Evolutionary conservation across 768 basidiomycete species (phyloP).

Genomic region (Lactarius tabidus): DNA sequence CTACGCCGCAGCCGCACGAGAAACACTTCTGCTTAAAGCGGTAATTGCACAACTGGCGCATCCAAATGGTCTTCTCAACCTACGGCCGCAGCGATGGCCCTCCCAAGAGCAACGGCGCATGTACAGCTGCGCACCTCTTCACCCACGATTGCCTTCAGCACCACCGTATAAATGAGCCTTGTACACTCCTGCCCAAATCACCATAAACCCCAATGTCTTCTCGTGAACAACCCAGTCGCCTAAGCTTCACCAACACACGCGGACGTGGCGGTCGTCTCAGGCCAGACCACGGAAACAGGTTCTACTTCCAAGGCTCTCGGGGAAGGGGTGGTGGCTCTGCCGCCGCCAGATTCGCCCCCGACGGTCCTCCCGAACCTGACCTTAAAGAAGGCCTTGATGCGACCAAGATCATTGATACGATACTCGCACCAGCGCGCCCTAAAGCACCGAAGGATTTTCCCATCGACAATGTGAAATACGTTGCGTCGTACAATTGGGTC

Average conservation of each 20-base stretch:
- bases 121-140: not conserved
- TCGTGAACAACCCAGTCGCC: not conserved
- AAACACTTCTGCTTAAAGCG: too few species aligned
- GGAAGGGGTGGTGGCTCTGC: not conserved
- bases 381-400: not conserved
- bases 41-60: too few species aligned
- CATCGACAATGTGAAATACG: conserved; percentile 27
- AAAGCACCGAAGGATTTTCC: not conserved
- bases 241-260: not conserved
- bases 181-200: not conserved
- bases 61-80: not conserved
- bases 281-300: conserved; percentile 3
- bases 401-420: not conserved
- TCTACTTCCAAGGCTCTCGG: conserved; percentile 4
- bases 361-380: not conserved
- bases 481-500: conserved; percentile 35
- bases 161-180: not conserved
- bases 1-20: too few species aligned
- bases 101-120: not conserved
- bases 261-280: not conserved
- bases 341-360: not conserved
- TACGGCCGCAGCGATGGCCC: not conserved
- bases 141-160: too few species aligned
- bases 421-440: not conserved
- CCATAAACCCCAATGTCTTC: not conserved